Evolutionary conservation across 225 moss, liverwort and hornwort species (phyloP), one percentile per base, ranked within the genome.

Genomic region (Sphagnum contortum): DNA sequence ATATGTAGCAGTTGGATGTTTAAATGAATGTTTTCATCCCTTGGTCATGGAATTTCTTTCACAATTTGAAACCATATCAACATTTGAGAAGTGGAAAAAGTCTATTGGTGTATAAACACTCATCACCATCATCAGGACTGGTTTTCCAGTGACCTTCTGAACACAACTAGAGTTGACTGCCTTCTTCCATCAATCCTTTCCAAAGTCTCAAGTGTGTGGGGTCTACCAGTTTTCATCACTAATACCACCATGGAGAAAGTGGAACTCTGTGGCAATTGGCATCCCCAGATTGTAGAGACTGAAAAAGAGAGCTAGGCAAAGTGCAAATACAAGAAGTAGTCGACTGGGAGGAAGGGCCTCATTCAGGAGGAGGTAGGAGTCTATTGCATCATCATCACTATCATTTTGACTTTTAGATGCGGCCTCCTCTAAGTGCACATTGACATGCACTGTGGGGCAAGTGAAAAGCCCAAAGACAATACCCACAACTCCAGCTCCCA

Each of bases 381-480:
- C 86, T 73, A 83, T 83, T 13, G 82, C 77, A 11, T 91, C 94
- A 3, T 91, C 84, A 51, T 83, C 77, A 11, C 89, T 91, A 3
- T 91, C 84, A 51, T 83, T 83, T 54, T 78, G 74, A 64, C 78
- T 72, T 5, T 91, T 83, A 44, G 74, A 70, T 62, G 83, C 83
- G 3, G 63, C 45, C 56, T 91, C 94, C 78, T 94, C 89, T 45
- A 94, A 75, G 46, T 79, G 75, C 58, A 94, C 77, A 54, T 94
- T 94, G 69, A 88, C 73, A 74, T 89, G 91, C 87, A 94, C 89
- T 55, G 81, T 79, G n/a, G 94, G 94, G 71, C 94, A 87, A 12
- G 91, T 84, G 64, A 94, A 76, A 8, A 91, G 67, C 6, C 91
- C 94, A 49, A 91, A 94, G 59, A 88, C 48, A 53, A 80, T 71